These are phyloP conservation scores for Fomitopsis pinicola DNA, from an alignment of 1,284 basidiomycete species.

Conservation along the genomic window DNA sequence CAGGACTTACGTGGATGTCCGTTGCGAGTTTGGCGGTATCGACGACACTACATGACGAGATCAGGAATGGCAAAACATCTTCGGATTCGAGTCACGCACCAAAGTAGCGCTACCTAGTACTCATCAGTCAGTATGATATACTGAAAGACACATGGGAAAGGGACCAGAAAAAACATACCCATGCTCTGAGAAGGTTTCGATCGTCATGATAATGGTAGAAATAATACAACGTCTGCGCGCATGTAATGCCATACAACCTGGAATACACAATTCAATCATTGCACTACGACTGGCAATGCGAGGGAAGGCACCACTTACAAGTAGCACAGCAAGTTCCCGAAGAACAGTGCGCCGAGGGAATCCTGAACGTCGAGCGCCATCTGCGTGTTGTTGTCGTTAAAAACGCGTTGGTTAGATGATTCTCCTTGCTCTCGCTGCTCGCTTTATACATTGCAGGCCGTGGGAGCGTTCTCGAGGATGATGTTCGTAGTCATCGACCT, in stretches of 20 bases:
- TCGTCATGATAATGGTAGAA: background rate
- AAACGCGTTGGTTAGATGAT: too few relatives aligned
- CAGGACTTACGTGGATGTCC: background rate
- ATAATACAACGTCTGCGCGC: background rate
- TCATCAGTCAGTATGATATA: too few relatives aligned
- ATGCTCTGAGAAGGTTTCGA: background rate
- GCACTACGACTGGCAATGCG: background rate
- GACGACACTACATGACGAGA: background rate
- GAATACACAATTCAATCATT: background rate
- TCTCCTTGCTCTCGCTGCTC: too few relatives aligned
- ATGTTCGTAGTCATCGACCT: too few relatives aligned
- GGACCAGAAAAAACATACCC: background rate
- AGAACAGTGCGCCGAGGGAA: too few relatives aligned
- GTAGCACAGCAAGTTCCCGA: background rate
- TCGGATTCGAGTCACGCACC: background rate
- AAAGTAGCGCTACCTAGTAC: background rate
- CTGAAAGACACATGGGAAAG: background rate
- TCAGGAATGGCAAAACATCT: background rate
- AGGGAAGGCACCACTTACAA: background rate
- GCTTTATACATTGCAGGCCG: too few relatives aligned
- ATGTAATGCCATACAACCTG: background rate
- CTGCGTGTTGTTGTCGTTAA: too few relatives aligned
- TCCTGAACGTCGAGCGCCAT: too few relatives aligned
- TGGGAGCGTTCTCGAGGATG: too few relatives aligned
- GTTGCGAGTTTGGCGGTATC: background rate